Conservation (phyloP, 2,329 filamentous ascomycete genomes). For the Ciborinia camelliae region DNA sequence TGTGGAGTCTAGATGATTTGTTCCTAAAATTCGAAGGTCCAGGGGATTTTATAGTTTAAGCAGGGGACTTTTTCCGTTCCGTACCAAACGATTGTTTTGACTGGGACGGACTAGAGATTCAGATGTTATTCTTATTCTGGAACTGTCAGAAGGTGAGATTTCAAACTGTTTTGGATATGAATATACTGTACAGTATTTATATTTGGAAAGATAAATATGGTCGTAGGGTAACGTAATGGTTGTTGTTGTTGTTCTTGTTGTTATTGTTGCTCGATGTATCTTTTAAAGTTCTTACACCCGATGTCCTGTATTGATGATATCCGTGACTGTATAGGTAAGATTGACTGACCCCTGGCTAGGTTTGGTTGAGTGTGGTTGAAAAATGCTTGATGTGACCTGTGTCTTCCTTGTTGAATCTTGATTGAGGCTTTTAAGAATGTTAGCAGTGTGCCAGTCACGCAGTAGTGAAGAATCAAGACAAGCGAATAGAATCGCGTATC, state of each 20-base stretch:
- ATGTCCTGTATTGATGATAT: not conserved
- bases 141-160: not conserved
- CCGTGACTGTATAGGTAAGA: no score
- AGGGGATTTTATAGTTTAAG: not conserved
- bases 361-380: not conserved
- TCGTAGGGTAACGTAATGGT: not conserved
- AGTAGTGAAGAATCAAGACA: no score
- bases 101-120: not conserved
- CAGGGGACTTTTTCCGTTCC: constrained; percentile 1
- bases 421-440: not conserved
- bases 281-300: not conserved
- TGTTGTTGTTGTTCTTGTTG: not conserved
- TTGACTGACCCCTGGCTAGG: not conserved
- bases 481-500: constrained; percentile 5
- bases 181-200: no score
- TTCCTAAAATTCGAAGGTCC: not conserved
- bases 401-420: constrained; percentile 4
- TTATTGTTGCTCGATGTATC: not conserved
- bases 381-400: not conserved
- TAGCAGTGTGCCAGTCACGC: no score
- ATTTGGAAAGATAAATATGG: not conserved
- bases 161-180: constrained; percentile 6
- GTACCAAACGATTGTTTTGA: not conserved
- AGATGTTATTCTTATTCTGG: not conserved
- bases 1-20: constrained; percentile 3